Evolutionary conservation across 2,329 filamentous ascomycete genomes (phyloP), one percentile per base, ranked within the genome.

Genomic region (Calonectria multiphialidica): DNA sequence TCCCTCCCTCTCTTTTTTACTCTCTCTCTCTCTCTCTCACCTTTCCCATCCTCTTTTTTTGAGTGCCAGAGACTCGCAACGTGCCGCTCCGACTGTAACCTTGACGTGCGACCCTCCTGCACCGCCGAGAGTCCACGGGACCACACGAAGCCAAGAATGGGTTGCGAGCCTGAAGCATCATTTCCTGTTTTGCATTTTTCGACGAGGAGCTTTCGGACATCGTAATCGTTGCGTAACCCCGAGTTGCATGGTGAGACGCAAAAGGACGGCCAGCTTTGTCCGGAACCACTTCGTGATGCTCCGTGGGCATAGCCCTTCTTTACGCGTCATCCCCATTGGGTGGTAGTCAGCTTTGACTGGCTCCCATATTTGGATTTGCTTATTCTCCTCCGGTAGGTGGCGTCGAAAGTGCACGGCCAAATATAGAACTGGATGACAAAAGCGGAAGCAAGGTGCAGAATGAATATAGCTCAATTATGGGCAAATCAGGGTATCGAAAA

Each of bases 401-500:
- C 21, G 57, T 18, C 16, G 16, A 28, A 40, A 28, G 21, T 42
- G 53, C 21, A 30, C n/a, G 10, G 21, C 66, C 18, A 59, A 65
- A 37, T 59, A 71, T 63, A 57, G 45, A 62, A 63, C 30, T 50
- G 30, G n/a, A 30, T 16, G 30, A 33, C 23, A 21, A 18, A 33
- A 18, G 37, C 18, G 30, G 44, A 40, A 12, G 28, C 40, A 63
- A 12, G 2, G 28, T 40, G 23, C n/a, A 45, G 16, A 35, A 45
- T 67, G 59, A 73, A 75, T 63, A 42, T 44, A 63, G 55, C 23
- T 66, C 53, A 73, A 70, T 72, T 64, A 23, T 72, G 40, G 64
- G 61, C 68, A 71, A 70, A 63, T 70, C 64, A 55, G 71, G 74
- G 70, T 77, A 79, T 78, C 71, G 71, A 72, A 72, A 72, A 72